phyloP scores from a whole-genome alignment of 306 rosid genomes.

The Quillaja saponaria region DNA sequence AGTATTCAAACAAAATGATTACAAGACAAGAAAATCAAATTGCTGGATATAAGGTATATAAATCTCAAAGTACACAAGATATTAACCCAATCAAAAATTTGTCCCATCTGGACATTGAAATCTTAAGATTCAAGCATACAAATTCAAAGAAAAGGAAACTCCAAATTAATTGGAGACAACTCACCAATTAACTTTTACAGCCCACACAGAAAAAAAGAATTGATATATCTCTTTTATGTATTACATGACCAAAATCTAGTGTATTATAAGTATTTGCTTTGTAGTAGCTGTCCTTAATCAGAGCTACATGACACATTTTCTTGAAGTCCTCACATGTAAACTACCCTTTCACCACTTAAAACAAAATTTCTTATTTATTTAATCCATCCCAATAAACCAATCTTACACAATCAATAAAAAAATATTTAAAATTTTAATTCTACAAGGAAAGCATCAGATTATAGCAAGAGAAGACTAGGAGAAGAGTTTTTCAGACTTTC shows the following conservation, averaged over 20 bases:
- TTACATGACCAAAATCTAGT: too few species aligned
- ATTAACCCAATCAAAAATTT: too few species aligned
- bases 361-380: background rate
- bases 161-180: slow-evolving; percentile 19
- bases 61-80: too few species aligned
- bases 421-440: background rate
- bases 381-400: slow-evolving; percentile 5
- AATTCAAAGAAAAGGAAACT: too few species aligned
- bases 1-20: too few species aligned
- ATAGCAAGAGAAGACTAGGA: background rate
- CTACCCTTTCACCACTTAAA: background rate
- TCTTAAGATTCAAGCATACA: too few species aligned
- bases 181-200: slow-evolving; percentile 16
- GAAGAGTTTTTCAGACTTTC: background rate
- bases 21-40: too few species aligned
- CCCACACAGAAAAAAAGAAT: too few species aligned
- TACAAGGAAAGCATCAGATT: background rate
- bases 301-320: slow-evolving; percentile 14
- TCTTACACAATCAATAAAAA: background rate
- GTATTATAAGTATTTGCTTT: background rate
- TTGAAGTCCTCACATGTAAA: slow-evolving; percentile 21
- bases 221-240: too few species aligned
- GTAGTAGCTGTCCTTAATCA: slow-evolving; percentile 1
- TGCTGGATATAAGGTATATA: too few species aligned
- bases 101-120: too few species aligned